These are phyloP conservation scores for Emmonsiellopsis sp. DNA, from an alignment of 2,329 filamentous ascomycete genomes.

Conservation along the genomic window DNA sequence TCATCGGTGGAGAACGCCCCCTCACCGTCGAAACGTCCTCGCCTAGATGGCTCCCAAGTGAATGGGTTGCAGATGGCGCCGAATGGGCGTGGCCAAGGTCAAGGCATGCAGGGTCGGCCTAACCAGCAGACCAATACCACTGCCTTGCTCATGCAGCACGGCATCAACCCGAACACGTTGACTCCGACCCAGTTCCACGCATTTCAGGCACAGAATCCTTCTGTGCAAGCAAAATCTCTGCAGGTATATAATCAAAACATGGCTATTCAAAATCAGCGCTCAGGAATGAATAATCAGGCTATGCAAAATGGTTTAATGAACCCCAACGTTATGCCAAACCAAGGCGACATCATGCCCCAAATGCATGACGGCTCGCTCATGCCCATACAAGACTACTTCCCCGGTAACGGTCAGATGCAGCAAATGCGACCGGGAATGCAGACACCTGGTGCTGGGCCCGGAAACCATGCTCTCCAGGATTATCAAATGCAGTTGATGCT, in stretches of 20 bases:
- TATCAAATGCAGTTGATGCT: conserved; percentile 64
- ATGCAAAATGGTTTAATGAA: conserved; percentile 64
- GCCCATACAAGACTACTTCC: conserved; percentile 48
- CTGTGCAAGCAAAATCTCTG: conserved; percentile 71
- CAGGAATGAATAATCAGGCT: conserved; percentile 70
- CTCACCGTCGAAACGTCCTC: conserved; percentile 82
- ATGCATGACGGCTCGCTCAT: conserved; percentile 52
- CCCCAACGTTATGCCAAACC: conserved; percentile 56
- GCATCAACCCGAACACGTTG: conserved; percentile 66
- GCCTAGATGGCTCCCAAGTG: conserved; percentile 65
- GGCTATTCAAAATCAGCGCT: conserved; percentile 65
- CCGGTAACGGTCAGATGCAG: conserved; percentile 42
- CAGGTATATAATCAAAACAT: conserved; percentile 80
- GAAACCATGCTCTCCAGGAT: conserved; percentile 57
- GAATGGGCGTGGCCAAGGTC: conserved; percentile 59
- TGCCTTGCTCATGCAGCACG: conserved; percentile 45
- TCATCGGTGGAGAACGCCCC: conserved; percentile 77
- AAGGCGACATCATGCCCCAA: conserved; percentile 73
- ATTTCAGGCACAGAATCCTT: conserved; percentile 46
- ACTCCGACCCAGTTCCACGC: conserved; percentile 65
- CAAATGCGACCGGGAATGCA: conserved; percentile 17
- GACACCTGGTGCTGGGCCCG: conserved; percentile 18
- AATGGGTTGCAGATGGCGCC: conserved; percentile 70
- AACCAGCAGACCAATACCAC: conserved; percentile 39
- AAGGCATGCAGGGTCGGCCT: conserved; percentile 61